Evolutionary conservation across 1,284 basidiomycete species (phyloP), one percentile per base, ranked within the genome.

Genomic region (Malassezia sp.): DNA sequence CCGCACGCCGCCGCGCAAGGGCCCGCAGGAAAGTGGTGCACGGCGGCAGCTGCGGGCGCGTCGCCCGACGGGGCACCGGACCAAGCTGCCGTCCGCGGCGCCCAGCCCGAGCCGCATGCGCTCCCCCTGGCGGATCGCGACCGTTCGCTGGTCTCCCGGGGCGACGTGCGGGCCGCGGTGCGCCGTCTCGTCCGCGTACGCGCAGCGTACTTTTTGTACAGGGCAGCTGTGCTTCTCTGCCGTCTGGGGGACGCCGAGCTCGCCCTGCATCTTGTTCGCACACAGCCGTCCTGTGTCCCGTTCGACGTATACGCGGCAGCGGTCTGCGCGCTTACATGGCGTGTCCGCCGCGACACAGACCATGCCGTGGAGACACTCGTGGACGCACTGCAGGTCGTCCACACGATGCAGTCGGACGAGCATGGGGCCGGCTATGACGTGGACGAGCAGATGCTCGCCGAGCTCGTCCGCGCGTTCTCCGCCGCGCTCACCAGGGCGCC

Each of bases 381-480:
- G 10, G 20, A 40, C 12, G 48, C 48, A 0, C 20, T 39, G 18
- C 26, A 30, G 4, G 18, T 24, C 21, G 21, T 50, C 10, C 23
- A 50, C 2, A 26, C 17, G 2, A 20, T 50, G 17, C 31, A 31
- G 9, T 3, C 11, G 6, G 6, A 24, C 12, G 31, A 33, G 15
- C 6, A 28, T 11, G 15, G 22, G 9, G 30, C 37, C 4, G 48
- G 34, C 2, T 30, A 33, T 15, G 40, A 41, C 2, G 28, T 34
- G 5, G 48, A 50, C 17, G 42, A 50, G 42, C 48, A 50, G 31
- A 40, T 50, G 42, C 45, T 35, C 17, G 37, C 42, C 26, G 48
- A 50, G 21, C 37, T 44, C 18, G 26, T 50, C n/a, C 48, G 48
- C 17, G 48, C 38, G 0, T 31, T 44, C 15, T 28, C 28, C 23